Percentiles rank a stretch among this genome's conserved stretches.
phyloP scores from a whole-genome alignment of 208 protist species.

The Leishmania braziliensis region DNA sequence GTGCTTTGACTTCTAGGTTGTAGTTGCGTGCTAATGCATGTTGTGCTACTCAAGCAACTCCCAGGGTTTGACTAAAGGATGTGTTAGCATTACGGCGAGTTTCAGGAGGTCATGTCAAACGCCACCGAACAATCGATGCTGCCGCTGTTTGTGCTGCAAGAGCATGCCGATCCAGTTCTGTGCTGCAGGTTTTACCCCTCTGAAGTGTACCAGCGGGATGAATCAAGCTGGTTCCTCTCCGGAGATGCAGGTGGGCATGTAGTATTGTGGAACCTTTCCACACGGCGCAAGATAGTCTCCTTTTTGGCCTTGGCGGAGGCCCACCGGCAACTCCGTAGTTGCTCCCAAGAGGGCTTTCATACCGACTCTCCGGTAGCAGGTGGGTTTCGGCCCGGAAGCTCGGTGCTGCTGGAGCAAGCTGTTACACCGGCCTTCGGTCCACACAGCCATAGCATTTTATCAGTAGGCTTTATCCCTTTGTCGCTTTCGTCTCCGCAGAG shows the following conservation, averaged over 20 bases:
- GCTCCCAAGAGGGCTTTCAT: background rate
- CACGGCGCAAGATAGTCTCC: constrained; percentile 43
- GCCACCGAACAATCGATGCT: constrained; percentile 1
- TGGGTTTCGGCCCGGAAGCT: background rate
- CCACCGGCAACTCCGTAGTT: background rate
- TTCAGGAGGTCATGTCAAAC: background rate
- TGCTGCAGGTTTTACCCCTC: constrained; percentile 60
- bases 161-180: constrained; percentile 59
- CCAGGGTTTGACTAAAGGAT: background rate
- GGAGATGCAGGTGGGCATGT: constrained; percentile 71
- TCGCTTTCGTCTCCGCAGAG: background rate
- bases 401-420: background rate
- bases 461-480: constrained; percentile 31
- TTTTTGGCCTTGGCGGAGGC: constrained; percentile 40
- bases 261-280: constrained; percentile 70
- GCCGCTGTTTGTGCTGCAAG: constrained; percentile 73
- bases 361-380: background rate
- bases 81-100: background rate
- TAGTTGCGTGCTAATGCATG: background rate
- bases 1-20: background rate
- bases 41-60: background rate
- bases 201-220: constrained; percentile 11
- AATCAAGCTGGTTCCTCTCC: constrained; percentile 57
- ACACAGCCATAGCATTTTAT: constrained; percentile 24
- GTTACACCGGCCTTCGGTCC: constrained; percentile 5